phyloP scores from a whole-genome alignment of 2,329 filamentous ascomycete genomes.

The Aspergillus tubingensis region DNA sequence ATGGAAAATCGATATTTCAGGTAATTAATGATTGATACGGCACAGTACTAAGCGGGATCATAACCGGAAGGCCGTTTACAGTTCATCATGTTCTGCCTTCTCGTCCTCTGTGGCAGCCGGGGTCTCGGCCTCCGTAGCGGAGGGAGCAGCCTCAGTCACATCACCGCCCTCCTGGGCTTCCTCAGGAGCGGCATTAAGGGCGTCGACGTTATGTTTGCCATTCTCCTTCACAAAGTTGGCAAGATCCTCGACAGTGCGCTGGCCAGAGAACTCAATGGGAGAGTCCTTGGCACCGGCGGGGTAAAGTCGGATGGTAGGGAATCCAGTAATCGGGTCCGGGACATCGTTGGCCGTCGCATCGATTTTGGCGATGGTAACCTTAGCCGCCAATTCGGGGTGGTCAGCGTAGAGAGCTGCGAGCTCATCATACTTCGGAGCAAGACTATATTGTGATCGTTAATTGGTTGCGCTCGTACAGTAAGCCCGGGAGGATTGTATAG shows the following conservation, averaged over 20 bases:
- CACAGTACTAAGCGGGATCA: constrained; percentile 3
- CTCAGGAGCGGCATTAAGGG: constrained; percentile 57
- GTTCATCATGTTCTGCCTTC: constrained; percentile 41
- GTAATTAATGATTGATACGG: constrained; percentile 7
- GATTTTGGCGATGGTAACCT: constrained; percentile 79
- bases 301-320: constrained; percentile 99
- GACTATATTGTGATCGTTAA: constrained; percentile 36
- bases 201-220: constrained; percentile 81
- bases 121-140: constrained; percentile 21
- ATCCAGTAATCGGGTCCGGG: constrained; percentile 93
- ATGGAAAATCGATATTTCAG: neutral
- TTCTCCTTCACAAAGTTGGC: constrained; percentile 92
- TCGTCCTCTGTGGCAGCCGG: constrained; percentile 29
- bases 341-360: constrained; percentile 96
- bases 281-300: constrained; percentile 82
- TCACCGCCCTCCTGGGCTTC: constrained; percentile 53
- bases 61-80: constrained; percentile 30
- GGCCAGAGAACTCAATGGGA: constrained; percentile 83
- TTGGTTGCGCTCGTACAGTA: neutral
- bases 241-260: constrained; percentile 87
- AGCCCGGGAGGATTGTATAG: neutral
- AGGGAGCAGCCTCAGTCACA: constrained; percentile 28
- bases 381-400: constrained; percentile 52
- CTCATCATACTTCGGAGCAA: constrained; percentile 69
- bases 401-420: constrained; percentile 59